Conservation (phyloP, 805 yeast genomes). For the Lachancea quebecensis region DNA sequence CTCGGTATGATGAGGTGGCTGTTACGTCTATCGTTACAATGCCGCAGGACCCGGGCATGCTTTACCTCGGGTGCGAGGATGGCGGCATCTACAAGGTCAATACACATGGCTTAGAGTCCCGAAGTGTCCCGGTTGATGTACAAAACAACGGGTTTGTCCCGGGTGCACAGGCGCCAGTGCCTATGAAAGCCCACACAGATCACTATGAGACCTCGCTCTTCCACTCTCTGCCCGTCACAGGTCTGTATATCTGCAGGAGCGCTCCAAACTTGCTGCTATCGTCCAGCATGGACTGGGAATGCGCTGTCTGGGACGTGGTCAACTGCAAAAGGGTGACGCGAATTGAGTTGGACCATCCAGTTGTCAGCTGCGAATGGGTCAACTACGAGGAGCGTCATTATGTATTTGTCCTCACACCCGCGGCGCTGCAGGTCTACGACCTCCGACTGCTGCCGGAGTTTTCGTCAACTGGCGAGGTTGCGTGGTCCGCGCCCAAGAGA, state of each 20-base stretch:
- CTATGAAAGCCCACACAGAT: background rate
- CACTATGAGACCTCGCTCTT: slow-evolving; percentile 6
- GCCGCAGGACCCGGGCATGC: slow-evolving; percentile 16
- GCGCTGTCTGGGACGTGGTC: slow-evolving; percentile 21
- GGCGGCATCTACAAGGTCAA: slow-evolving; percentile 25
- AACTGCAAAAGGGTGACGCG: slow-evolving; percentile 10
- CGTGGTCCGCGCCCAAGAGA: slow-evolving; percentile 3
- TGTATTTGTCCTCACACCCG: slow-evolving; percentile 12
- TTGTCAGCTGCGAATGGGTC: slow-evolving; percentile 18
- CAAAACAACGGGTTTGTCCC: slow-evolving; percentile 23
- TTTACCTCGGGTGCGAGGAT: slow-evolving; percentile 23
- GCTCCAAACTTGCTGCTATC: slow-evolving; percentile 16
- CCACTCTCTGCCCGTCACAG: slow-evolving; percentile 20
- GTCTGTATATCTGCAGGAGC: slow-evolving; percentile 10
- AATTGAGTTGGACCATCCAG: slow-evolving; percentile 16
- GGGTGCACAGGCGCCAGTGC: background rate
- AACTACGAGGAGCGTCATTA: slow-evolving; percentile 6
- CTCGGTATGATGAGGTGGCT: slow-evolving; percentile 15
- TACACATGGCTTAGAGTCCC: slow-evolving; percentile 6
- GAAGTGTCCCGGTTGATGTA: slow-evolving; percentile 6
- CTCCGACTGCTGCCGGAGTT: background rate
- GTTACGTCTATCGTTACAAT: slow-evolving; percentile 15
- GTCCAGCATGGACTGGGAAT: slow-evolving; percentile 23
- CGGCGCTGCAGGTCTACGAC: slow-evolving; percentile 9
- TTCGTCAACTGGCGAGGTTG: slow-evolving; percentile 5